Base-by-base conservation (phyloP, 2,329 filamentous ascomycete species). In the Coniochaeta sp. region DNA sequence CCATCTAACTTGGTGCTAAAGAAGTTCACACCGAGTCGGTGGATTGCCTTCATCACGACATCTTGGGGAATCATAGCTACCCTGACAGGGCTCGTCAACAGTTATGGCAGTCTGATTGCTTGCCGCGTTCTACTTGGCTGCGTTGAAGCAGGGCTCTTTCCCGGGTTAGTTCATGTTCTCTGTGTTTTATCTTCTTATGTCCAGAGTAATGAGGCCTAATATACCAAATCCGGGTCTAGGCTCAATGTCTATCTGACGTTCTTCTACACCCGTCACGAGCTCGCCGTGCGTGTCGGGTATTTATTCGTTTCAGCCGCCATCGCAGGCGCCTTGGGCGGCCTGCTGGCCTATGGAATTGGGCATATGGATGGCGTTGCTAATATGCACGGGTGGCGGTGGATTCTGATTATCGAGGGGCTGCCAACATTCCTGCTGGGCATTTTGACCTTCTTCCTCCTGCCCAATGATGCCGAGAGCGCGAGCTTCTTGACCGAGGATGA, bases 191-290 rank as follows among this genome's bases (percentile, higher is more conserved):
- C 9, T 42, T 4, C 9, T 12, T 24, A 24, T 57, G 8, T 24
- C 3, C 19, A 1, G 12, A 36, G 22, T 47, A 3, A 5, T 47
- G 42, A n/a, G 42, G 2, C 12, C 42, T 47, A 17, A 47, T 24
- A 47, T 24, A 17, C 7, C 17, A 4, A 12, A 24, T 8, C 19
- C 24, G 3, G 10, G 2, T 24, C n/a, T 17, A 47, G 42, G 3
- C 73, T 89, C 64, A 86, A 83, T 5, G 74, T 88, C 19, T 90
- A 90, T 65, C 78, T 92, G 19, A 91, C 89, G 0, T 82, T 91
- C 64, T 91, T 90, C 77, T 92, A 92, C 74, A 89, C 85, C 55
- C 89, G 88, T 68, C 79, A 81, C 30, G 89, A 92, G 72, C 80
- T 91, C 1, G 89, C 88, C 4, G 73, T 91, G 47, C 84, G 89